Evolutionary conservation across 441 rosid genomes (phyloP).

Genomic region (Erodium trifolium): DNA sequence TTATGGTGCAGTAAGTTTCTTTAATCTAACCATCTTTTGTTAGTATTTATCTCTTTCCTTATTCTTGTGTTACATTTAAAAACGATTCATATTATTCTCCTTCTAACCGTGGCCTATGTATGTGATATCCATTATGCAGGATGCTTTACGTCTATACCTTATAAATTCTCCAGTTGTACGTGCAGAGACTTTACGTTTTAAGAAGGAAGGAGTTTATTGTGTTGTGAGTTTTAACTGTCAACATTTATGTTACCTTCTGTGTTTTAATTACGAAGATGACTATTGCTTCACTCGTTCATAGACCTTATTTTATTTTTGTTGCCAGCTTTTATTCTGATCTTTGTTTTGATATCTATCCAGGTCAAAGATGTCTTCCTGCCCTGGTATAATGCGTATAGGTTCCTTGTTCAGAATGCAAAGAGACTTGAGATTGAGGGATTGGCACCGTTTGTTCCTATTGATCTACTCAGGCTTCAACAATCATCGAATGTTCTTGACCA

Average conservation of each 20-base stretch:
- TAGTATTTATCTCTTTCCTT: neutral
- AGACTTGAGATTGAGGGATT: constrained; percentile 87
- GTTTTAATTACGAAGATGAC: neutral
- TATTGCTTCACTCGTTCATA: too few species aligned
- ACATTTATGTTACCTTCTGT: neutral
- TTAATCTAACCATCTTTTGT: neutral
- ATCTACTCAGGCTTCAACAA: constrained; percentile 44
- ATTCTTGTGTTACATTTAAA: neutral
- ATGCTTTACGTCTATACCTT: constrained; percentile 86
- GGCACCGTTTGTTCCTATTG: constrained; percentile 60
- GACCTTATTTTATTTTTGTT: neutral
- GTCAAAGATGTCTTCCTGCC: constrained; percentile 99
- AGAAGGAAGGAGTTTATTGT: constrained; percentile 81
- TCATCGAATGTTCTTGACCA: constrained; percentile 93
- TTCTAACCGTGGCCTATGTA: constrained; percentile 12
- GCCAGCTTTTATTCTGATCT: constrained; percentile 12
- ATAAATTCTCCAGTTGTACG: constrained; percentile 98
- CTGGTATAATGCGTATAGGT: constrained; percentile 99
- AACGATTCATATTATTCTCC: constrained; percentile 1
- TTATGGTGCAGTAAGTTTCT: constrained; percentile 82
- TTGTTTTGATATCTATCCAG: constrained; percentile 30
- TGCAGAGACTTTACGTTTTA: constrained; percentile 87
- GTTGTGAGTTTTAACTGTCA: constrained; percentile 58
- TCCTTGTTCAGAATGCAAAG: constrained; percentile 95
- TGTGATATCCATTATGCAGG: constrained; percentile 37